Evolutionary conservation across 495 filamentous ascomycete species (phyloP).

Genomic region (Penicillium alfredii): DNA sequence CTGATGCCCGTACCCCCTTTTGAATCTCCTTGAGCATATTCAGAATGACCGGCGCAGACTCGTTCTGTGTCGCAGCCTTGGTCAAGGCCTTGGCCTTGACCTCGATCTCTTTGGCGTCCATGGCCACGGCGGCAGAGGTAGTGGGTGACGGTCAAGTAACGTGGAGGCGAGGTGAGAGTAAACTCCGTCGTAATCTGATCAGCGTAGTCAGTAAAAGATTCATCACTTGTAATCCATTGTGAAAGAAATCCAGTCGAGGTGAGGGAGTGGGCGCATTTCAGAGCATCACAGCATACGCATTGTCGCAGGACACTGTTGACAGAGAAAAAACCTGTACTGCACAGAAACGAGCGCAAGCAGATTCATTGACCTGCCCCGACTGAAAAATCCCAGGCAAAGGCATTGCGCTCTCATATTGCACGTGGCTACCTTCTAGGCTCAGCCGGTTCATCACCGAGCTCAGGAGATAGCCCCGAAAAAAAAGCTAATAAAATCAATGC

Average conservation of each 20-base stretch:
- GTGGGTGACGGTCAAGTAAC: too few relatives aligned
- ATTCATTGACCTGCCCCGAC: too few relatives aligned
- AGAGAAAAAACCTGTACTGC: too few relatives aligned
- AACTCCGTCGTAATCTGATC: too few relatives aligned
- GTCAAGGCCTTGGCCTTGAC: constrained; percentile 63
- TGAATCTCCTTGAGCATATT: constrained; percentile 69
- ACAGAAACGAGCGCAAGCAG: too few relatives aligned
- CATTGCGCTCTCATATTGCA: constrained; percentile 2
- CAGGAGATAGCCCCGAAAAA: too few relatives aligned
- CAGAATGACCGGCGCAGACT: constrained; percentile 59
- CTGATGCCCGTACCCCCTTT: constrained; percentile 71
- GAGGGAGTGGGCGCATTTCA: constrained; percentile 5
- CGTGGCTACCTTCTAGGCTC: constrained; percentile 5
- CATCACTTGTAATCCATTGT: too few relatives aligned
- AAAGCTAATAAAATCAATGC: background rate
- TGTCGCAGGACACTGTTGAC: constrained; percentile 2
- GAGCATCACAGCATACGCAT: constrained; percentile 1
- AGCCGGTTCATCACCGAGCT: too few relatives aligned
- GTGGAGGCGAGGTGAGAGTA: background rate
- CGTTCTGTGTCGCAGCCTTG: constrained; percentile 66
- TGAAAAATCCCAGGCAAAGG: background rate
- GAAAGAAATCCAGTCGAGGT: too few relatives aligned
- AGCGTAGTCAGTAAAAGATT: too few relatives aligned
- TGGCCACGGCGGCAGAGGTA: constrained; percentile 28
- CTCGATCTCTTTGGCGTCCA: constrained; percentile 80